Evolutionary conservation across 768 basidiomycete genomes (phyloP).

Genomic region (Russula earlei): DNA sequence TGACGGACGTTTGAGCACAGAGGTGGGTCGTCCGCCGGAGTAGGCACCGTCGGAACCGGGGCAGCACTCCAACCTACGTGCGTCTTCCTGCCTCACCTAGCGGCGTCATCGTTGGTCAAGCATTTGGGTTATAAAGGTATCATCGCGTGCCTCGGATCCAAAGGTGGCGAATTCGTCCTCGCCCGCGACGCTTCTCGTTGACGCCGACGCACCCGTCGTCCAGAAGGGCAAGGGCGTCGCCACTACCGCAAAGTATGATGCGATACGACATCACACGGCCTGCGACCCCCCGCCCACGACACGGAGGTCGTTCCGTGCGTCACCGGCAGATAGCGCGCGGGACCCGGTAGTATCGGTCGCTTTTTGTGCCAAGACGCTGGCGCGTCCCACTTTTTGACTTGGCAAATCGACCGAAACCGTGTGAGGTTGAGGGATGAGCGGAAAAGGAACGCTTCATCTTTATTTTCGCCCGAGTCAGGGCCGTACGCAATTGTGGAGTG

Average conservation of each 20-base stretch:
- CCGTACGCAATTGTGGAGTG: background rate
- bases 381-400: background rate
- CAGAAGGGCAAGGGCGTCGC: background rate
- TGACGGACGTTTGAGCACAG: background rate
- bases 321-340: background rate
- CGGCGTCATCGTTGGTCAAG: conserved; percentile 6
- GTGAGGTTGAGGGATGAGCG: background rate
- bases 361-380: background rate
- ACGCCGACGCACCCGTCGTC: background rate
- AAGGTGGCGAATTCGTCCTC: background rate
- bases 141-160: background rate
- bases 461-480: background rate
- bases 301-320: background rate
- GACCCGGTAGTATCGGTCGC: background rate
- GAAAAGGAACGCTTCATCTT: background rate
- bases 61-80: conserved; percentile 14
- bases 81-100: conserved; percentile 13
- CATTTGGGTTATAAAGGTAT: conserved; percentile 11
- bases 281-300: background rate
- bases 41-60: background rate
- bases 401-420: background rate
- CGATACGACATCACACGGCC: background rate
- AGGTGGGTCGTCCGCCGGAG: background rate
- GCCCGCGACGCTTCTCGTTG: background rate
- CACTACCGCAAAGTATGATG: conserved; percentile 3